Percentiles rank a stretch among this genome's conserved stretches.
These are phyloP conservation scores for Colletotrichum shisoi DNA, from an alignment of 2,329 filamentous ascomycete species.

Conservation along the genomic window DNA sequence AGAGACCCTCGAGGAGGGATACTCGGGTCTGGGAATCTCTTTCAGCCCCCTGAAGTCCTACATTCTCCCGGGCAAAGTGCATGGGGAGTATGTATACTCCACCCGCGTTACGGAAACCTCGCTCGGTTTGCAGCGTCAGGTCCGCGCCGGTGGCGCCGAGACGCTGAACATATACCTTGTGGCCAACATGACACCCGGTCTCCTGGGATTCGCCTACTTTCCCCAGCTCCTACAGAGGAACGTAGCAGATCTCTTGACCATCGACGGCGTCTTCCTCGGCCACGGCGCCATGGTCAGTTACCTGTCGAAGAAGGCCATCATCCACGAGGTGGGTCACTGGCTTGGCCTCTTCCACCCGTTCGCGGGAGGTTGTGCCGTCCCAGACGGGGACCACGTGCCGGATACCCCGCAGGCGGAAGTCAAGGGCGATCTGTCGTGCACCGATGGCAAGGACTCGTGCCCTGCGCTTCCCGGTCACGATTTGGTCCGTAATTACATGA, in stretches of 20 bases:
- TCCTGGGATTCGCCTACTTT: slow-evolving; percentile 3
- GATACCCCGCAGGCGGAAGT: slow-evolving; percentile 1
- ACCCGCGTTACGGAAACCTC: neutral
- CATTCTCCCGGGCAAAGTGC: neutral
- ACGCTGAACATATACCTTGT: slow-evolving; percentile 18
- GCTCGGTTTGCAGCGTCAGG: neutral
- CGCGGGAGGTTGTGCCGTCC: neutral
- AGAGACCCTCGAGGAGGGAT: neutral
- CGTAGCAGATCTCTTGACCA: neutral
- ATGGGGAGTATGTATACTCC: neutral
- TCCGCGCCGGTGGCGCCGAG: slow-evolving; percentile 6
- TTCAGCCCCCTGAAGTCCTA: slow-evolving; percentile 6
- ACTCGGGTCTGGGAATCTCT: neutral
- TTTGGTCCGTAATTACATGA: slow-evolving; percentile 13
- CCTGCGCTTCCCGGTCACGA: neutral
- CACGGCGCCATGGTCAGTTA: neutral
- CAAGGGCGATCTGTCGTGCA: neutral
- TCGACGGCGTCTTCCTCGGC: slow-evolving; percentile 6
- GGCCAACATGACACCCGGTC: neutral
- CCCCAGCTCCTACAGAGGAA: neutral
- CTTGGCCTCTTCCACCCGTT: slow-evolving; percentile 13
- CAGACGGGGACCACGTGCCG: neutral
- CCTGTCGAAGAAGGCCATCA: neutral
- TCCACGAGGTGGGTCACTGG: slow-evolving; percentile 18
- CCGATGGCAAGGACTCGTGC: slow-evolving; percentile 1